These are phyloP conservation scores for Agaricus sinodeliciosus DNA, from an alignment of 768 basidiomycete genomes.

Conservation along the genomic window DNA sequence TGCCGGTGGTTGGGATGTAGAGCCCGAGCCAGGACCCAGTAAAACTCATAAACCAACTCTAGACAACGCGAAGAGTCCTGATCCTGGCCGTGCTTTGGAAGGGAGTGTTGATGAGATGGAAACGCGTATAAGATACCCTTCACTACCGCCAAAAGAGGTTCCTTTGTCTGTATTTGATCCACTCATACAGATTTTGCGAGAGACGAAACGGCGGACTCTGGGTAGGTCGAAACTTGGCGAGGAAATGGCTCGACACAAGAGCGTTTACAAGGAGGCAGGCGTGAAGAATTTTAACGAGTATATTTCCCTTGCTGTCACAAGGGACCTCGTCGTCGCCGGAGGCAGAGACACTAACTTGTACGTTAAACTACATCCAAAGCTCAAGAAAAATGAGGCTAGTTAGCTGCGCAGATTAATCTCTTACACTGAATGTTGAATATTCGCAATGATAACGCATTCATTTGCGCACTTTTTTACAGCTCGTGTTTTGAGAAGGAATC, in stretches of 20 bases:
- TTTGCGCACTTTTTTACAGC: too few species aligned
- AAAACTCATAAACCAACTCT: neutral
- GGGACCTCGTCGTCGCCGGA: conserved; percentile 7
- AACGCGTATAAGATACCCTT: too few species aligned
- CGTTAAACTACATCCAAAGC: neutral
- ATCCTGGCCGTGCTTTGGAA: too few species aligned
- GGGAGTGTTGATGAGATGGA: too few species aligned
- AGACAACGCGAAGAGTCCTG: neutral
- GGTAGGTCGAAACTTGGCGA: conserved; percentile 5
- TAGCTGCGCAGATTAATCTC: too few species aligned
- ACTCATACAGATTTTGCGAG: neutral
- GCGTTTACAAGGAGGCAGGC: conserved; percentile 4
- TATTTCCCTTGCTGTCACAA: conserved; percentile 6
- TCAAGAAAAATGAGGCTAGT: neutral
- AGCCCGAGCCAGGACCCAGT: neutral
- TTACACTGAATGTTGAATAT: neutral
- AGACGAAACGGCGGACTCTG: neutral
- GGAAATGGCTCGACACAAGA: neutral
- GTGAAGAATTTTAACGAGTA: conserved; percentile 9
- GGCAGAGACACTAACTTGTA: conserved; percentile 1
- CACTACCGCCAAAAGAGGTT: neutral
- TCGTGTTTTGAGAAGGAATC: too few species aligned
- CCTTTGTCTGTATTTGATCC: neutral
- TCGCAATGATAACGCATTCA: neutral
- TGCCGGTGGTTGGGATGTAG: neutral